Conservation (phyloP, 108 stramenopile species). For the Cyclotella sp. region DNA sequence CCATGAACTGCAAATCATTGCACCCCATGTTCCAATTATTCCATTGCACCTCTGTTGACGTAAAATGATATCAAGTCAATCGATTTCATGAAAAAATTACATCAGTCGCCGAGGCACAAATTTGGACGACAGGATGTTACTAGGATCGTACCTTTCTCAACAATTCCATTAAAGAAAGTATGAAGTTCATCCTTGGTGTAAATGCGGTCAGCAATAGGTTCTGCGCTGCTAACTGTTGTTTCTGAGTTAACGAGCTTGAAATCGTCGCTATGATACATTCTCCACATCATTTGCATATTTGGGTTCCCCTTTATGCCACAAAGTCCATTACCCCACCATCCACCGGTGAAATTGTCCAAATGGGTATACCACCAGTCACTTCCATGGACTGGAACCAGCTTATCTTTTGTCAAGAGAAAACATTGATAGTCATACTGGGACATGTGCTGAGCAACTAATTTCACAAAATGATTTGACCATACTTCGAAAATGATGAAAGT, state of each 20-base stretch:
- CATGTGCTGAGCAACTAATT: conserved; percentile 18
- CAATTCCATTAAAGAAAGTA: too few relatives aligned
- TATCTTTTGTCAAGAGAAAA: conserved; percentile 4
- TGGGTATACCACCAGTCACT: conserved; percentile 24
- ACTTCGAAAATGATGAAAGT: conserved; percentile 16
- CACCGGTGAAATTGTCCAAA: conserved; percentile 7
- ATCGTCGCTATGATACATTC: conserved; percentile 16
- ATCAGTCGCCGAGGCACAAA: too few relatives aligned
- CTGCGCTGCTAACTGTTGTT: too few relatives aligned
- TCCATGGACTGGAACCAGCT: conserved; percentile 18
- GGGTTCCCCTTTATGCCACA: conserved; percentile 6
- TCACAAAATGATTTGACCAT: conserved; percentile 2
- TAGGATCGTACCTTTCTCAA: too few relatives aligned
- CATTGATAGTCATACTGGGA: conserved; percentile 18
- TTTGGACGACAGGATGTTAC: too few relatives aligned
- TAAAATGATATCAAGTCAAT: too few relatives aligned
- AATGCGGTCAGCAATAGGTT: too few relatives aligned
- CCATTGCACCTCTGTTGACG: too few relatives aligned
- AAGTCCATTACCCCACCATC: conserved; percentile 24
- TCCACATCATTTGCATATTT: conserved; percentile 4
- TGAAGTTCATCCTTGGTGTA: too few relatives aligned
- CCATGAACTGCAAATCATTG: too few relatives aligned
- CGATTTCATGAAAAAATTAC: too few relatives aligned
- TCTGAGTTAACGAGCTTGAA: conserved; percentile 7
- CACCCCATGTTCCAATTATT: too few relatives aligned